phyloP scores from a whole-genome alignment of 1,284 basidiomycete genomes.

The Microbotryum lychnidis-dioicae region DNA sequence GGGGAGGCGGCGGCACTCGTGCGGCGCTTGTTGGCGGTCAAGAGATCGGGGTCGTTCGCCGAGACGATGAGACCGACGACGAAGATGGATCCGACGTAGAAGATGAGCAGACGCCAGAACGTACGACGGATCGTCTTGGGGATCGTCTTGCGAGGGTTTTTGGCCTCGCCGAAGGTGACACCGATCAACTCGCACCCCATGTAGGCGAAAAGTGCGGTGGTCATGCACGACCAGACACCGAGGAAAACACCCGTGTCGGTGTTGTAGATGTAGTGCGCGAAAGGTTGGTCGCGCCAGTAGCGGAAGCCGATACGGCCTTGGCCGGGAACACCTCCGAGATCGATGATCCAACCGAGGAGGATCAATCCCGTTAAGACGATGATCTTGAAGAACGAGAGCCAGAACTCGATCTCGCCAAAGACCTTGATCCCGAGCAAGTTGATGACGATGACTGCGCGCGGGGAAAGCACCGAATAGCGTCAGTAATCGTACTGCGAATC shows the following conservation, averaged over 20 bases:
- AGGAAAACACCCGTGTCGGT: constrained; percentile 40
- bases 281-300: constrained; percentile 64
- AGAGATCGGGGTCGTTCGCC: constrained; percentile 51
- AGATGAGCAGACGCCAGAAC: constrained; percentile 60
- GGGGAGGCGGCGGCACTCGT: constrained; percentile 50
- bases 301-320: constrained; percentile 57
- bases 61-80: constrained; percentile 64
- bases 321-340: constrained; percentile 60
- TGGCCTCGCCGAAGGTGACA: constrained; percentile 50
- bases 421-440: constrained; percentile 41
- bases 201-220: constrained; percentile 50
- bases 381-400: constrained; percentile 35
- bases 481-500: constrained; percentile 35
- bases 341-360: constrained; percentile 53
- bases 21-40: constrained; percentile 52
- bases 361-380: constrained; percentile 33
- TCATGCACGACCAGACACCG: constrained; percentile 37
- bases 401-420: constrained; percentile 59
- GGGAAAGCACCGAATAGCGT: constrained; percentile 17
- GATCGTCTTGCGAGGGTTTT: constrained; percentile 47
- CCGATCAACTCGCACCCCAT: constrained; percentile 73
- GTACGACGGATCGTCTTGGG: constrained; percentile 59
- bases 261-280: constrained; percentile 41
- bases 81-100: constrained; percentile 50
- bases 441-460: constrained; percentile 34